Evolutionary conservation across 1,284 basidiomycete species (phyloP), one percentile per base, ranked within the genome.

Genomic region (Ceratobasidium theobromae): DNA sequence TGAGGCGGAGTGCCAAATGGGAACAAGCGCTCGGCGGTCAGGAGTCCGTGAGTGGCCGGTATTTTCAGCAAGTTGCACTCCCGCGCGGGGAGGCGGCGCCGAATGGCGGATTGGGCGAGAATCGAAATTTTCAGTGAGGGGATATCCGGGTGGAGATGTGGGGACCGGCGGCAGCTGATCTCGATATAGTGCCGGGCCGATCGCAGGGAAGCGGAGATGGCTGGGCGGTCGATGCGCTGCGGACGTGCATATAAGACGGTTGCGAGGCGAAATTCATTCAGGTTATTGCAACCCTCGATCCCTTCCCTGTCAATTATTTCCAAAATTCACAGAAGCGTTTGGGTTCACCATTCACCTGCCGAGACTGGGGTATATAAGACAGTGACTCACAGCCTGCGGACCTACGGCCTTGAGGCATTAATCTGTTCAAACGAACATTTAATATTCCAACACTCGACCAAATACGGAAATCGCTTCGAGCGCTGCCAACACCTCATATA

Each of bases 371-470:
- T 48, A 48, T 48, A 48, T 48, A 48, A 48, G 45, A 4, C 11
- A 8, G 45, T 23, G 21, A 23, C 23, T 28, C 57, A 52, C 58
- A 62, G 58, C 58, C 48, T 35, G 25, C 58, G 38, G 40, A 40
- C 41, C 28, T 45, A 28, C 35, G 48, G 48, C 58, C 58, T 62
- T 62, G 58, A 51, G 58, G 58, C 46, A 52, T 8, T 28, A 46
- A 46, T 46, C n/a, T 41, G 53, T 18, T 40, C n/a, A n/a, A n/a
- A n/a, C n/a, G n/a, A n/a, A n/a, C n/a, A n/a, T n/a, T n/a, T n/a
- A n/a, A n/a, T n/a, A n/a, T n/a, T n/a, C n/a, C n/a, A n/a, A n/a
- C n/a, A n/a, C n/a, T n/a, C n/a, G n/a, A n/a, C n/a, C n/a, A n/a
- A n/a, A n/a, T n/a, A n/a, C n/a, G n/a, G n/a, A n/a, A n/a, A n/a